Evolutionary conservation across 345 rosid species (phyloP), one percentile per base, ranked within the genome.

Genomic region (Eucalyptus melliodora): DNA sequence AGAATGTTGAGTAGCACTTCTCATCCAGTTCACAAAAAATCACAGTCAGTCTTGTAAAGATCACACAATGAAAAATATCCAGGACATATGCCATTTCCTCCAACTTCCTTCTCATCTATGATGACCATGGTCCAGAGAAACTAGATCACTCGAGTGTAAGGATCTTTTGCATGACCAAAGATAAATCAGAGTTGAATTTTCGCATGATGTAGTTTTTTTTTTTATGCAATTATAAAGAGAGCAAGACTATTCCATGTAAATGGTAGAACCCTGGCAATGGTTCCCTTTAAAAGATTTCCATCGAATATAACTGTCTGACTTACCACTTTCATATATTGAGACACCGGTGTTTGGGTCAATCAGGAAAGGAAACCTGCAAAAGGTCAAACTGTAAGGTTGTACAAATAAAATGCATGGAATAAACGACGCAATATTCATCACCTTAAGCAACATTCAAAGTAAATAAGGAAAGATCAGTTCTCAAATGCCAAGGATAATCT

Each of bases 291-390:
- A 53, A 69, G 80, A 86, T 77, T 19, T 77, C 83, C 83, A 77
- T 77, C 27, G 2, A 77, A 11, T 31, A 26, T 44, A 69, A 80
- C 59, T 72, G 86, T 88, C 88, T 8, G 50, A 89, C 98, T 44
- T 92, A 97, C 99, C 96, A 89, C 99, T 97, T 94, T 96, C 98
- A 91, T 97, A 96, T 94, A 95, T 94, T 90, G 90, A 92, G 90
- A 93, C 91, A 65, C 95, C 95, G 90, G 95, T 92, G 89, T 94
- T 97, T 49, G 94, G 98, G 89, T 97, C 99, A 56, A 97, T 82
- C 50, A 97, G 94, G 92, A 95, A 97, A 7, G 98, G 97, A 91
- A 97, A 97, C 96, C 99, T 97, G 95, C 92, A 90, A 24, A 69
- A 87, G 13, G 44, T 69, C 17, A 82, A 11, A 4, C 37, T 86